phyloP scores from a whole-genome alignment of 192 early-diverging fungal species.

The Coemansia asiatica region DNA sequence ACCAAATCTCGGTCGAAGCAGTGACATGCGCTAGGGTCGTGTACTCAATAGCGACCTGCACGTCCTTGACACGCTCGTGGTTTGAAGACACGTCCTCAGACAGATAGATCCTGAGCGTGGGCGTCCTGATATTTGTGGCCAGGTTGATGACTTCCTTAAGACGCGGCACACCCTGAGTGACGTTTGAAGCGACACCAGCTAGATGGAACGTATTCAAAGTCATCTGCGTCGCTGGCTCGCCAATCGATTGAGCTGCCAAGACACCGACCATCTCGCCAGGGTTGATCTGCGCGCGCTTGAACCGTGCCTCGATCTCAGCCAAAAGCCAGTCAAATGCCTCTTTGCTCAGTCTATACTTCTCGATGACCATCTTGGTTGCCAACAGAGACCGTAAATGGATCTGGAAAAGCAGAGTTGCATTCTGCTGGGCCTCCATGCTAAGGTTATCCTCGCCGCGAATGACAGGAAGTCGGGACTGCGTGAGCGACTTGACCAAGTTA shows the following conservation, averaged over 20 bases:
- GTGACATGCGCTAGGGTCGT: slow-evolving; percentile 88
- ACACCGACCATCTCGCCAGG: slow-evolving; percentile 98
- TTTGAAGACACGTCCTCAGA: slow-evolving; percentile 67
- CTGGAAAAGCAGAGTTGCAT: slow-evolving; percentile 91
- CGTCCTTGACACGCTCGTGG: slow-evolving; percentile 82
- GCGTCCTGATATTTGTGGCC: slow-evolving; percentile 95
- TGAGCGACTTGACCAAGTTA: slow-evolving; percentile 69
- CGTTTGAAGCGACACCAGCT: slow-evolving; percentile 96
- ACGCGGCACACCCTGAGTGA: slow-evolving; percentile 96
- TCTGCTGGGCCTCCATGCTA: slow-evolving; percentile 82
- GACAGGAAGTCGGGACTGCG: slow-evolving; percentile 67
- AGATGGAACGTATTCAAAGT: slow-evolving; percentile 99
- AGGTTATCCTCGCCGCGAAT: slow-evolving; percentile 88
- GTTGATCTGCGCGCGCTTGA: slow-evolving; percentile 86
- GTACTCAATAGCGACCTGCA: slow-evolving; percentile 86
- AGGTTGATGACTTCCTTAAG: slow-evolving; percentile 99
- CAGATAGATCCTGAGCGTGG: slow-evolving; percentile 77
- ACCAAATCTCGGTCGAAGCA: slow-evolving; percentile 88
- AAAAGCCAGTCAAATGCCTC: slow-evolving; percentile 94
- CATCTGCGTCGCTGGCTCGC: slow-evolving; percentile 99
- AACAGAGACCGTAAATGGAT: slow-evolving; percentile 81
- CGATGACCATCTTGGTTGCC: slow-evolving; percentile 81
- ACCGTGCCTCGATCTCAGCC: slow-evolving; percentile 89
- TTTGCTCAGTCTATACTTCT: slow-evolving; percentile 82
- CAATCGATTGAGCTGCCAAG: slow-evolving; percentile 97